These are phyloP conservation scores for Paramecium caudatum DNA, from an alignment of 73 alveolate genomes.

Conservation along the genomic window DNA sequence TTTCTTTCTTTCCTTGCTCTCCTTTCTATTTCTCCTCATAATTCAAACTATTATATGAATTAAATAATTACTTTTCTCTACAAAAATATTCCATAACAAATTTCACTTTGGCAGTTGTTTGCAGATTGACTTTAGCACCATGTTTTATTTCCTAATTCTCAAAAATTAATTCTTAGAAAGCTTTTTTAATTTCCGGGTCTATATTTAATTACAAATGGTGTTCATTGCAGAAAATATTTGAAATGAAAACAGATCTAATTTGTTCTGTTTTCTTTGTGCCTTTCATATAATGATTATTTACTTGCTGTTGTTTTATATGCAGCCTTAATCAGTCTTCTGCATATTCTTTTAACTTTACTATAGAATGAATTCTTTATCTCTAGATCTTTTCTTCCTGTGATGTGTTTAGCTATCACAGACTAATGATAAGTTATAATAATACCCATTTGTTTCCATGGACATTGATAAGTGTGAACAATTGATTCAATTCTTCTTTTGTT, in stretches of 20 bases:
- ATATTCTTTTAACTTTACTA: background rate
- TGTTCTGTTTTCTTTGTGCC: background rate
- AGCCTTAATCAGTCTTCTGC: background rate
- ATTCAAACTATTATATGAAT: no score
- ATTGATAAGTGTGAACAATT: background rate
- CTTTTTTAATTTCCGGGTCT: no score
- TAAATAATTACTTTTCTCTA: no score
- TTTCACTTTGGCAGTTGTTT: no score
- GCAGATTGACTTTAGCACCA: no score
- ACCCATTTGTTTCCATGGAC: constrained; percentile 16
- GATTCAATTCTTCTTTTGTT: background rate
- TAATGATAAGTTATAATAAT: background rate
- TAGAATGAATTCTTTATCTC: constrained; percentile 9
- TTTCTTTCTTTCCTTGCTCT: no score
- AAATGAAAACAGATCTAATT: background rate
- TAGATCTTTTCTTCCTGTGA: background rate
- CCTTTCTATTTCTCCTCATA: no score
- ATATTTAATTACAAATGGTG: no score
- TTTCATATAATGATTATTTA: background rate
- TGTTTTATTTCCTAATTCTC: no score
- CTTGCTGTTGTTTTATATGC: constrained; percentile 8
- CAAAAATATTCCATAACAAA: no score
- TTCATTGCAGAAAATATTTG: background rate
- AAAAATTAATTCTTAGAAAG: no score
- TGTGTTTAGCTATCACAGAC: background rate